Evolutionary conservation across 176 grass and related monocot species (phyloP).

Genomic region (Saccharum officinarum): DNA sequence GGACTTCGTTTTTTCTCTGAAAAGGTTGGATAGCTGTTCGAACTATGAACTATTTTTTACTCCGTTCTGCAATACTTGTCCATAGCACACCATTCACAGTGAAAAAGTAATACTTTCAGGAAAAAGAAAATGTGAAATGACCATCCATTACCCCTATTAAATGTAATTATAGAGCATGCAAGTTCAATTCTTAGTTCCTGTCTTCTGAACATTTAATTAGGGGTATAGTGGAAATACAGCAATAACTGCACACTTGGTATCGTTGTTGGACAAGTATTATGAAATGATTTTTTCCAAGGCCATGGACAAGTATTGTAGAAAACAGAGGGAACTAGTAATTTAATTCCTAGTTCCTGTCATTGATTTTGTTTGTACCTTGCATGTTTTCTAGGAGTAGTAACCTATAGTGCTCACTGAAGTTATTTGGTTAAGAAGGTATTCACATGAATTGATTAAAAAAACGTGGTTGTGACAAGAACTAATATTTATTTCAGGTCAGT

Average conservation of each 20-base stretch:
- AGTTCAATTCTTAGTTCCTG: not conserved
- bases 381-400: not conserved
- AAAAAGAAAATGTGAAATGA: not conserved
- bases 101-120: not conserved
- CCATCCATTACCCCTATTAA: not conserved
- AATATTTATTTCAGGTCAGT: constrained; percentile 63
- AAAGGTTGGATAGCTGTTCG: constrained; percentile 54
- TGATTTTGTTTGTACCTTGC: not conserved
- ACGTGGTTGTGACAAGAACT: constrained; percentile 22
- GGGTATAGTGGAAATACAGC: not conserved
- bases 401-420: not conserved
- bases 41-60: not conserved
- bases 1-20: constrained; percentile 96
- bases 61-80: not conserved
- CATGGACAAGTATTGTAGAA: not conserved
- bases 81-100: not conserved
- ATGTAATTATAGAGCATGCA: not conserved
- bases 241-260: not conserved
- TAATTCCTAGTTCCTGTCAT: constrained; percentile 27
- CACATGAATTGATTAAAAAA: constrained; percentile 18
- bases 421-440: constrained; percentile 21
- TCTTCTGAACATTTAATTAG: not conserved
- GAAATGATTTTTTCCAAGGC: not conserved
- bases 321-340: not conserved
- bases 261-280: not conserved